A percentile compares a stretch with the other conserved stretches of the same genome.
Conservation (phyloP, 2,329 filamentous ascomycete species). For the Fusarium sp. region DNA sequence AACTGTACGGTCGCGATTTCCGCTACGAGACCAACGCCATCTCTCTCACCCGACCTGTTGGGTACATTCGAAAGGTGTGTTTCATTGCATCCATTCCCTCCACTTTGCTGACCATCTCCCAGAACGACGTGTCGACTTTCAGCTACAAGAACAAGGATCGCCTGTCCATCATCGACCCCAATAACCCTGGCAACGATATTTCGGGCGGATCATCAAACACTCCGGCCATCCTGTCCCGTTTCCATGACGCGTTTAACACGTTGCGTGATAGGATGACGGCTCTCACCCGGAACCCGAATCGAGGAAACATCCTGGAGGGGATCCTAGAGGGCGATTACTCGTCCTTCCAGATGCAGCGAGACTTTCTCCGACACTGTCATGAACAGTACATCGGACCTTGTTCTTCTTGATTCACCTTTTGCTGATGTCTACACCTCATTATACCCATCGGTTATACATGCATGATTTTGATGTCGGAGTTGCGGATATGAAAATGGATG, state of each 20-base stretch:
- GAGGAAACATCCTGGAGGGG: constrained; percentile 70
- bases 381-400: constrained; percentile 53
- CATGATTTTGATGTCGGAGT: constrained; percentile 27
- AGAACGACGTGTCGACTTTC: constrained; percentile 60
- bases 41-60: constrained; percentile 75
- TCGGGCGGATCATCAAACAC: constrained; percentile 85
- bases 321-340: constrained; percentile 85
- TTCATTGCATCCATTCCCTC: accelerated
- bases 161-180: constrained; percentile 92
- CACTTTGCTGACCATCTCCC: constrained; percentile 7
- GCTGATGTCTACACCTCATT: constrained; percentile 2
- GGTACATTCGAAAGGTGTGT: constrained; percentile 81
- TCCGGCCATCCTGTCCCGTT: constrained; percentile 73
- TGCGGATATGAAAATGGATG: constrained; percentile 22
- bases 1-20: constrained; percentile 89
- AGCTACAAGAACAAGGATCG: constrained; percentile 73
- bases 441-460: constrained; percentile 16
- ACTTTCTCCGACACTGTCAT: constrained; percentile 68
- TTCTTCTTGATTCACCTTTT: constrained; percentile 37
- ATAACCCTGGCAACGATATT: constrained; percentile 87
- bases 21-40: constrained; percentile 79
- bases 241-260: constrained; percentile 71
- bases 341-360: constrained; percentile 77
- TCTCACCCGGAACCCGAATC: constrained; percentile 52
- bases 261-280: constrained; percentile 70